These are phyloP conservation scores for Erodium moschatum DNA, from an alignment of 441 rosid species.

Conservation along the genomic window DNA sequence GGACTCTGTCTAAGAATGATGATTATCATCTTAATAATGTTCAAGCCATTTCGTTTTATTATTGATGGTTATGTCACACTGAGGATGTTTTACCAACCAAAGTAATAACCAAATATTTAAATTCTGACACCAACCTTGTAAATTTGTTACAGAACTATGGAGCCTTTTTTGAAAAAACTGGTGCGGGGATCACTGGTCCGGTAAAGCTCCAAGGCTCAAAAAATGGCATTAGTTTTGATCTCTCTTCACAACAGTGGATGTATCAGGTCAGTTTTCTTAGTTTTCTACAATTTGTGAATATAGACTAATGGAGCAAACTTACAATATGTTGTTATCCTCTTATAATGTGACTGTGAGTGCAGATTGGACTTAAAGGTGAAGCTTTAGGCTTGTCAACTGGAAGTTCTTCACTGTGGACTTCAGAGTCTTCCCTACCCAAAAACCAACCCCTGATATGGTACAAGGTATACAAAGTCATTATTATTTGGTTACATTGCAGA, in stretches of 20 bases:
- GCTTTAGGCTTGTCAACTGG: slow-evolving; percentile 54
- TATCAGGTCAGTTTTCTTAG: slow-evolving; percentile 55
- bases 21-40: not conserved
- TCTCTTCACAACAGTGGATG: slow-evolving; percentile 68
- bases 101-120: not conserved
- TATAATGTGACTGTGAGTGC: slow-evolving; percentile 10
- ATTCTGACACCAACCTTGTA: not conserved
- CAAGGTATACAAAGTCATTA: slow-evolving; percentile 44
- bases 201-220: slow-evolving; percentile 53
- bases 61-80: slow-evolving; percentile 6
- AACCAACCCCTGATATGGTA: slow-evolving; percentile 84
- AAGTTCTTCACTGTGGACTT: slow-evolving; percentile 61
- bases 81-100: not conserved
- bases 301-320: not conserved
- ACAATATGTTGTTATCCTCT: not conserved
- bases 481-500: not conserved
- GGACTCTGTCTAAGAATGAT: slow-evolving; percentile 11
- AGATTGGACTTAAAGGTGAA: slow-evolving; percentile 91
- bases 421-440: slow-evolving; percentile 54
- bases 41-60: slow-evolving; percentile 9
- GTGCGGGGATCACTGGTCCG: slow-evolving; percentile 93
- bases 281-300: not conserved
- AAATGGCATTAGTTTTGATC: slow-evolving; percentile 47
- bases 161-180: slow-evolving; percentile 60
- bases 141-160: slow-evolving; percentile 61